Base-by-base conservation (phyloP, 768 basidiomycete genomes). In the Leucosporidium yakuticum region DNA sequence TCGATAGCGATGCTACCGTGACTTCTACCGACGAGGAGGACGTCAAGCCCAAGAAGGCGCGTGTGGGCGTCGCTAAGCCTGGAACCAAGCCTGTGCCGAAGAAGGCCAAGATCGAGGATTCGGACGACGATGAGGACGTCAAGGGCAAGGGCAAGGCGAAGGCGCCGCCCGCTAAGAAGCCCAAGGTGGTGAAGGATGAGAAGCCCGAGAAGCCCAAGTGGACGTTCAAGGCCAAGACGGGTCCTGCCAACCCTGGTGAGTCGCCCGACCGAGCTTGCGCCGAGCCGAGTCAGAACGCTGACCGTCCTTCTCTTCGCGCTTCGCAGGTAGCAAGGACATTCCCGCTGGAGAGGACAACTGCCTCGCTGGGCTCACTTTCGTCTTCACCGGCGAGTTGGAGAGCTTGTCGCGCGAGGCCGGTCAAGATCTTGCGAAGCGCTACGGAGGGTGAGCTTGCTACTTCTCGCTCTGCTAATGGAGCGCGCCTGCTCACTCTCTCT, bases 341-440 rank as follows among this genome's bases (percentile, higher is more conserved):
- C 89, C 90, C 0, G 86, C 91, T 54, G 87, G 87, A 20, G 80
- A 81, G 32, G 84, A 84, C 0, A 83, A 87, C 74, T 91, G 90
- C 76, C 82, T 99, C 14, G 84, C 87, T 0, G 94, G 94, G 0
- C 82, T 98, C 29, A 83, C 91, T 0, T 88, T 99, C 75, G 95
- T 99, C 27, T 99, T 99, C 72, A 98, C 96, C 0, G 96, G 74
- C 21, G 95, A 99, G 74, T 79, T 98, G 56, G 85, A 83, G 57
- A 88, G 88, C 67, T 86, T 98, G 71, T 86, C 90, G 2, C 83
- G 96, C 48, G 91, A 97, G 4, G 93, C 96, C 73, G 88, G 90
- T 0, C 77, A 82, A 32, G 92, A 95, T 74, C 78, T 95, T 9
- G 95, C 88, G 0, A 98, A 99, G 78, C 90, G 93, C 7, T 92